Percentiles rank a stretch among this genome's conserved stretches.
These are phyloP conservation scores for Davidsoniella neocaledoniae DNA, from an alignment of 2,329 filamentous ascomycete species.

Conservation along the genomic window DNA sequence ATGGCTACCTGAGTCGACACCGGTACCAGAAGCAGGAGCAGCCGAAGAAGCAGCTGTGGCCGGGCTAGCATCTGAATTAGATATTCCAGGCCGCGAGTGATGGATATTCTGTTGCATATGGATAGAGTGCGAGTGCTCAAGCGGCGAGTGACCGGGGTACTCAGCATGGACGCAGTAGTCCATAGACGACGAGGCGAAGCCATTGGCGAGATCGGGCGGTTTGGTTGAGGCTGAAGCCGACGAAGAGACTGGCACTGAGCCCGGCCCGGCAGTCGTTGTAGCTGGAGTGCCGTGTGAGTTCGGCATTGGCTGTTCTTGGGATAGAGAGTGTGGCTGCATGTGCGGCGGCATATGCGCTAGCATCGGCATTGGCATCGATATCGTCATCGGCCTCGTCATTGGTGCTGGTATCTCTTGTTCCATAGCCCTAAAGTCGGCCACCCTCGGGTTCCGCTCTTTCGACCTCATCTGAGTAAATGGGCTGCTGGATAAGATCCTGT, in stretches of 20 bases:
- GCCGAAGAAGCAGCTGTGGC: not conserved
- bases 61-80: no score
- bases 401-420: not conserved
- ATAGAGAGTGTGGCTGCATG: no score
- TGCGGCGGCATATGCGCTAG: no score
- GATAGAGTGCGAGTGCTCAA: not conserved
- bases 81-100: not conserved
- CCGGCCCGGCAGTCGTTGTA: no score
- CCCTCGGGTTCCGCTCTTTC: no score
- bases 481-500: constrained; percentile 46
- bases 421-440: not conserved
- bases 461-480: constrained; percentile 22
- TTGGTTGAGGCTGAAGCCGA: not conserved
- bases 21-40: no score
- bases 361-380: not conserved
- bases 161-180: constrained; percentile 2
- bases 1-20: no score
- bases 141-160: constrained; percentile 6
- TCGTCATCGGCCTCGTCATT: not conserved
- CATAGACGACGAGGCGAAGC: not conserved
- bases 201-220: not conserved
- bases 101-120: not conserved
- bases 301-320: no score
- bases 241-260: no score
- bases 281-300: no score